Evolutionary conservation across 176 grass and related monocot species (phyloP), one percentile per base, ranked within the genome.

Genomic region (Oryza officinalis): DNA sequence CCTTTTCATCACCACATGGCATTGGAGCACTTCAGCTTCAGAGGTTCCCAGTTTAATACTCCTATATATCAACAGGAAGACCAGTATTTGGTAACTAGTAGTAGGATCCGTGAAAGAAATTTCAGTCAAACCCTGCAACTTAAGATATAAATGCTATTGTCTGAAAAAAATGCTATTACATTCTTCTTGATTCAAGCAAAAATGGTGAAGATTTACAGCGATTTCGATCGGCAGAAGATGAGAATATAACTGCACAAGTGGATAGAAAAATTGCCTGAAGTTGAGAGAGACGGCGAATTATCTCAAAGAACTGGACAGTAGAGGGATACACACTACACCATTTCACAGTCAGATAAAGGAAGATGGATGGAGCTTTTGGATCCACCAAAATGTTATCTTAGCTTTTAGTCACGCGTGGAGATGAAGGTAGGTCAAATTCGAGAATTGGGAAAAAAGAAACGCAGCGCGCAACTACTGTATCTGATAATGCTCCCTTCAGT

Each of bases 361-460:
- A 41, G 20, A n/a, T n/a, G n/a, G n/a, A n/a, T n/a, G n/a, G n/a
- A 6, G 40, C 38, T 18, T 46, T 33, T 75, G 49, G 63, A 74
- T 75, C 71, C 70, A 87, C 25, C 13, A 9, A 75, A 44, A 40
- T 68, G 59, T 68, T 66, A 69, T 81, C 78, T 60, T 68, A 54
- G 71, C 33, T 88, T 83, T 83, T 45, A 67, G 74, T 78, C 71
- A 72, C 31, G 25, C 41, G 52, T 61, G 57, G 57, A 61, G 57
- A 61, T 25, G 57, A 61, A 59, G 46, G 40, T 72, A 27, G 41
- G 70, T 72, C 26, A 72, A 27, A 27, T 72, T 46, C 13, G 1
- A 47, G n/a, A 44, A 28, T 46, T 64, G 38, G 69, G 17, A 33
- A 10, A 14, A 18, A n/a, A 27, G 67, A 33, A 13, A 61, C 57